Evolutionary conservation across 1,139 yeast species (phyloP).

Genomic region (Sugiyamaella xylanicola): DNA sequence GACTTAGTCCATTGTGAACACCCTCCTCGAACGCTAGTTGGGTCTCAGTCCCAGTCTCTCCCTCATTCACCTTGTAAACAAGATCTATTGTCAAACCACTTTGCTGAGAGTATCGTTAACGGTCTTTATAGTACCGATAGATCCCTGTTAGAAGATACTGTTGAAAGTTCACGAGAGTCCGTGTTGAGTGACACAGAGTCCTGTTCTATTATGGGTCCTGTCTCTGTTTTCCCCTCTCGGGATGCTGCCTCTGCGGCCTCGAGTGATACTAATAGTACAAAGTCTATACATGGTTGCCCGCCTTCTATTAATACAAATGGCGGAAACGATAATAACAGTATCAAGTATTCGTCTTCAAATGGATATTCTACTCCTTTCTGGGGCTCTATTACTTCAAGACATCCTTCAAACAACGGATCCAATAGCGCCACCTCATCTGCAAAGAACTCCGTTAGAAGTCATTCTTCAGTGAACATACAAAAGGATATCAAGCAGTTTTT

Average conservation of each 20-base stretch:
- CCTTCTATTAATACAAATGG: background rate
- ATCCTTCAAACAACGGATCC: background rate
- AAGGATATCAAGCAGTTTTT: too few species aligned
- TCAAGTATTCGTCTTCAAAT: too few species aligned
- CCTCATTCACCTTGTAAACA: background rate
- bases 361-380: background rate
- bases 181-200: too few species aligned
- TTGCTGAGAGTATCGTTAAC: conserved; percentile 19
- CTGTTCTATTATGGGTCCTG: too few species aligned
- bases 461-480: too few species aligned
- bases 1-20: background rate
- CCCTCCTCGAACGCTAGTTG: too few species aligned
- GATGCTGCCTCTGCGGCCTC: conserved; percentile 4
- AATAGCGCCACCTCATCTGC: too few species aligned
- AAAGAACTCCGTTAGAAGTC: background rate
- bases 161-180: background rate
- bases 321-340: background rate
- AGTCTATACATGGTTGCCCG: background rate
- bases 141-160: background rate
- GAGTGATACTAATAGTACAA: background rate
- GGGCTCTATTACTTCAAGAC: background rate
- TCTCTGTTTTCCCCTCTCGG: too few species aligned
- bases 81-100: conserved; percentile 8
- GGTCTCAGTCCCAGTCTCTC: background rate
- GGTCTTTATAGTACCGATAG: conserved; percentile 8